Evolutionary conservation across 2,329 filamentous ascomycete species (phyloP).

Genomic region (Teratosphaeria zuluensis): DNA sequence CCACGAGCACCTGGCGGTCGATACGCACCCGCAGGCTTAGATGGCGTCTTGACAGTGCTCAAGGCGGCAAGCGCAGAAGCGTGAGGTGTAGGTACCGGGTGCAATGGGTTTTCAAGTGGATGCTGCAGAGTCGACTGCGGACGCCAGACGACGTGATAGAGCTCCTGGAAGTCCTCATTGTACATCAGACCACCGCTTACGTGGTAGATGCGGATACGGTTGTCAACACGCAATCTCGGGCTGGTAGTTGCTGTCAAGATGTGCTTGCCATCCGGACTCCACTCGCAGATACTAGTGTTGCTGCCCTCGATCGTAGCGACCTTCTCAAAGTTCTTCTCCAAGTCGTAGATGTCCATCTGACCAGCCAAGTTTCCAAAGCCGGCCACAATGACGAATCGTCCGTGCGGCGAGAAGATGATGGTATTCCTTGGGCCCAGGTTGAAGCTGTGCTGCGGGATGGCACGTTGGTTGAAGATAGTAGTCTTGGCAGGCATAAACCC

Average conservation of each 20-base stretch:
- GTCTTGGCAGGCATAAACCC: slow-evolving; percentile 99
- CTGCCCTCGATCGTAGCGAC: slow-evolving; percentile 88
- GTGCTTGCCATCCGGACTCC: slow-evolving; percentile 92
- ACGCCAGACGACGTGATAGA: slow-evolving; percentile 82
- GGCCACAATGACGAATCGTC: slow-evolving; percentile 84
- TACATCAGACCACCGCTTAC: slow-evolving; percentile 84
- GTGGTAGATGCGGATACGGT: slow-evolving; percentile 93
- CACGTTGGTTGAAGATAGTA: slow-evolving; percentile 90
- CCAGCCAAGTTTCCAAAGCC: slow-evolving; percentile 96
- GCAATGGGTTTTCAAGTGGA: slow-evolving; percentile 60
- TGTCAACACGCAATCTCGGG: slow-evolving; percentile 89
- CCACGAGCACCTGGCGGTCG: slow-evolving; percentile 89
- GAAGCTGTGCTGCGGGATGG: slow-evolving; percentile 74
- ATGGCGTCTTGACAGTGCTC: slow-evolving; percentile 81
- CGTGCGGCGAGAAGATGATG: slow-evolving; percentile 86
- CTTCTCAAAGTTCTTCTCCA: slow-evolving; percentile 89
- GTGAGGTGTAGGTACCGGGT: slow-evolving; percentile 67
- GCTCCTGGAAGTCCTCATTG: slow-evolving; percentile 85
- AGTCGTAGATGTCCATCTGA: slow-evolving; percentile 94
- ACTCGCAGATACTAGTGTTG: slow-evolving; percentile 92
- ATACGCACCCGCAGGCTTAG: slow-evolving; percentile 95
- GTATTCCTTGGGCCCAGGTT: slow-evolving; percentile 85
- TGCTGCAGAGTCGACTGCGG: slow-evolving; percentile 57
- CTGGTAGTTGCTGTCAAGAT: slow-evolving; percentile 97
- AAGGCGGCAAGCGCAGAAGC: slow-evolving; percentile 73